Evolutionary conservation across 2,329 filamentous ascomycete species (phyloP), one percentile per base, ranked within the genome.

Genomic region (Fusarium coffeatum): DNA sequence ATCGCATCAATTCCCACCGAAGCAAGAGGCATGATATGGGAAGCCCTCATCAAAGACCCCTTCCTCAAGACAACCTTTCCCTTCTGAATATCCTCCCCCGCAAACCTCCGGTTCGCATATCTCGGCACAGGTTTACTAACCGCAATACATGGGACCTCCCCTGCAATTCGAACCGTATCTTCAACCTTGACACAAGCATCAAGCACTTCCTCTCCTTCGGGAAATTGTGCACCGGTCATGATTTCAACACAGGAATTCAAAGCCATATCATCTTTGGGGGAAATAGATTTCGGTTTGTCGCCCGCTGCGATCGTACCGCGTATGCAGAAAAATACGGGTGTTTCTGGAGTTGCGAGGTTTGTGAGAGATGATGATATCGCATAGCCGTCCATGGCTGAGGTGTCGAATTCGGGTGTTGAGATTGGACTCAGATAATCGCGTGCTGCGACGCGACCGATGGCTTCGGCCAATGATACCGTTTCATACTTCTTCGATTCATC

Each of bases 351-450:
- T 3, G 53, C 53, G 2, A 37, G 9, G 5, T 15, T 37, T 13
- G 53, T 55, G 4, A 43, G 20, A 3, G 47, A 30, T n/a, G 53
- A 55, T 0, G 20, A 7, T 8, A 55, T 28, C 1, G 42, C 42
- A 13, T 48, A 55, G 9, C 53, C 53, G 8, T 55, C 53, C 53
- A 55, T 55, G 8, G 53, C 53, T 9, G 53, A 55, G 22, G 53
- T 55, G 7, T 55, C 53, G 8, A 55, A 55, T 23, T 55, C 42
- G 16, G 53, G 53, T 18, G 42, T 55, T 8, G 53, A 55, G 18
- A 48, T 55, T 5, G 53, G 30, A 0, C 53, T 48, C 12, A 2
- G 32, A 10, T 55, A 32, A 37, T 48, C 18, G 22, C 30, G 20
- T 8, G 42, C 53, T 12, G 53, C 46, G 7, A 55, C 22, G 7